phyloP scores from a whole-genome alignment of 306 rosid genomes.

The Myrica gale region DNA sequence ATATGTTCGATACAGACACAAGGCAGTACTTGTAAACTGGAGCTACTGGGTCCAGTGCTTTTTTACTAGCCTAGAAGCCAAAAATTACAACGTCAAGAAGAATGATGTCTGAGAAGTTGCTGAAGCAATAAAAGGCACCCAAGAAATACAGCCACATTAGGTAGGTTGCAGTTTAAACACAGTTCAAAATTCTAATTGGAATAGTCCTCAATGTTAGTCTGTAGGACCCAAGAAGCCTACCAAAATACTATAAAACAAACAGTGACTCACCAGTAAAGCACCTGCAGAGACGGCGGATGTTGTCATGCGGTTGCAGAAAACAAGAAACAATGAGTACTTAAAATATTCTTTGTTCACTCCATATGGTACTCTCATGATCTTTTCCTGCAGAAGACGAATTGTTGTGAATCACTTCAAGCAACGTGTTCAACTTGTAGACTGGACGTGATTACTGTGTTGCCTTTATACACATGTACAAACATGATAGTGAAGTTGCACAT shows the following conservation, averaged over 20 bases:
- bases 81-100: neutral
- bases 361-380: constrained; percentile 95
- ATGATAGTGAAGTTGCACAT: neutral
- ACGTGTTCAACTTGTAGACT: neutral
- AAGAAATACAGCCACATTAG: neutral
- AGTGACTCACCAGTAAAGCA: constrained; percentile 58
- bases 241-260: neutral
- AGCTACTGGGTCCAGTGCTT: constrained; percentile 75
- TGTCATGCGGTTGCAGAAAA: constrained; percentile 88
- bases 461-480: neutral
- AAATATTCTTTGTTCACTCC: constrained; percentile 70
- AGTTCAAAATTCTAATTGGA: constrained; percentile 6
- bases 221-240: neutral
- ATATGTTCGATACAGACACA: constrained; percentile 75
- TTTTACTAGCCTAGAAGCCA: constrained; percentile 66
- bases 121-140: neutral
- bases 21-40: constrained; percentile 82
- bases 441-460: neutral
- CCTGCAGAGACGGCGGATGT: constrained; percentile 94
- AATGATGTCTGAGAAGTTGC: neutral
- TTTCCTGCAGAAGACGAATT: constrained; percentile 63
- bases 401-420: neutral
- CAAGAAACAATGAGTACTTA: constrained; percentile 79
- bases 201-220: neutral
- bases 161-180: constrained; percentile 5